A percentile compares a stretch with the other conserved stretches of the same genome.
These are phyloP conservation scores for Metschnikowia lachancei DNA, from an alignment of 805 yeast genomes.

Conservation along the genomic window DNA sequence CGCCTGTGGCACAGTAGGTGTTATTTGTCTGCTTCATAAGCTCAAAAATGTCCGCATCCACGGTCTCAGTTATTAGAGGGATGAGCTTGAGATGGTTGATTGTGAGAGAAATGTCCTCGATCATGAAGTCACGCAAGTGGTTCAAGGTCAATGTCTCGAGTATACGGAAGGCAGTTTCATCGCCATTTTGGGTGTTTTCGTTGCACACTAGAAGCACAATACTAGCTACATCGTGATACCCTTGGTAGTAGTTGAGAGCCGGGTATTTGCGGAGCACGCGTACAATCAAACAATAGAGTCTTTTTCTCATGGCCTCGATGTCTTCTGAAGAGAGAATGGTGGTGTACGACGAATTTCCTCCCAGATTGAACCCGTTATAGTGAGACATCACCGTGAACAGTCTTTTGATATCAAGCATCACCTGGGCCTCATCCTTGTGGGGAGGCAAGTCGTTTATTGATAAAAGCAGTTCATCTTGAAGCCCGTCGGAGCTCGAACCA, in stretches of 20 bases:
- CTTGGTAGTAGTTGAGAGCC: slow-evolving; percentile 77
- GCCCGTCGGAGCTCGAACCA: not conserved
- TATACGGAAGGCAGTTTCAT: slow-evolving; percentile 39
- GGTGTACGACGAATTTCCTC: slow-evolving; percentile 28
- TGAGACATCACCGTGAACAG: slow-evolving; percentile 51
- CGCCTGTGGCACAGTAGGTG: slow-evolving; percentile 25
- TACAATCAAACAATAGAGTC: slow-evolving; percentile 46
- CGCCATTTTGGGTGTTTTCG: slow-evolving; percentile 16
- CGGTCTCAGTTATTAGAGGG: slow-evolving; percentile 53
- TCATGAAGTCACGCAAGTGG: slow-evolving; percentile 83
- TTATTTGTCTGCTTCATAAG: slow-evolving; percentile 39
- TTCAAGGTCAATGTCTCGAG: slow-evolving; percentile 56
- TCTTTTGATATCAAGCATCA: slow-evolving; percentile 71
- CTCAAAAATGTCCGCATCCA: slow-evolving; percentile 47
- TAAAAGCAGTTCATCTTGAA: slow-evolving; percentile 4
- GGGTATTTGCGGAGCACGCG: slow-evolving; percentile 61
- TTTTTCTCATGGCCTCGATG: slow-evolving; percentile 34
- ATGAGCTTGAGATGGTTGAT: slow-evolving; percentile 63
- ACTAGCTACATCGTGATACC: slow-evolving; percentile 84
- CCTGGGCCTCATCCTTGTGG: slow-evolving; percentile 78
- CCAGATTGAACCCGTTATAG: slow-evolving; percentile 23
- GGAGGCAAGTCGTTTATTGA: slow-evolving; percentile 31
- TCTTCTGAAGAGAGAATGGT: slow-evolving; percentile 34
- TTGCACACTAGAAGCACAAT: slow-evolving; percentile 56
- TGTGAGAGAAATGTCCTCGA: slow-evolving; percentile 63